These are phyloP conservation scores for Penicillium sp. DNA, from an alignment of 2,329 filamentous ascomycete genomes.

Conservation along the genomic window DNA sequence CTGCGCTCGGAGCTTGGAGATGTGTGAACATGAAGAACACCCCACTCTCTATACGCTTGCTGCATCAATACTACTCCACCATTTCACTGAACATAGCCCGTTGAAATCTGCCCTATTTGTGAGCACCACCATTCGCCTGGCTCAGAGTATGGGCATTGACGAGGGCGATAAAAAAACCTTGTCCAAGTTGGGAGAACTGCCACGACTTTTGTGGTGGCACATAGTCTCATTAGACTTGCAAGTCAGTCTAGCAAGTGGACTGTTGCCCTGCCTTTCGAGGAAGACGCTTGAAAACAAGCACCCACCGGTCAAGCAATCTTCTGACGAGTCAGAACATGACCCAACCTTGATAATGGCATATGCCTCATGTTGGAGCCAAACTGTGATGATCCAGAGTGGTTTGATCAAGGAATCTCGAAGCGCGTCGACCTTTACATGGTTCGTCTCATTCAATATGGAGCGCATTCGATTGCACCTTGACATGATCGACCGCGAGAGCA, in stretches of 20 bases:
- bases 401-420: no score
- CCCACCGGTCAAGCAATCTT: no score
- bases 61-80: slow-evolving; percentile 13
- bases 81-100: slow-evolving; percentile 2
- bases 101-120: slow-evolving; percentile 7
- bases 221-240: slow-evolving; percentile 24
- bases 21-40: slow-evolving; percentile 13
- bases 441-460: no score
- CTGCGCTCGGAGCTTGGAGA: slow-evolving; percentile 10
- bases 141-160: slow-evolving; percentile 22
- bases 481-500: no score
- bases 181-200: slow-evolving; percentile 3
- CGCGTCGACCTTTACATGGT: no score
- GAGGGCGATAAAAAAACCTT: slow-evolving; percentile 1
- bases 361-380: no score
- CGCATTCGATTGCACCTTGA: no score
- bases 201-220: slow-evolving; percentile 21
- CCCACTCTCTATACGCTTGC: slow-evolving; percentile 21
- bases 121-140: slow-evolving; percentile 10
- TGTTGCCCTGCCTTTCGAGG: no score
- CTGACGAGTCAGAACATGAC: no score
- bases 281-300: no score
- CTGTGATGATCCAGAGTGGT: no score
- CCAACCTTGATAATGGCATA: no score
- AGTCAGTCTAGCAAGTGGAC: slow-evolving; percentile 1